Evolutionary conservation across 768 basidiomycete genomes (phyloP).

Genomic region (Tylopilus rubrobrunneus): DNA sequence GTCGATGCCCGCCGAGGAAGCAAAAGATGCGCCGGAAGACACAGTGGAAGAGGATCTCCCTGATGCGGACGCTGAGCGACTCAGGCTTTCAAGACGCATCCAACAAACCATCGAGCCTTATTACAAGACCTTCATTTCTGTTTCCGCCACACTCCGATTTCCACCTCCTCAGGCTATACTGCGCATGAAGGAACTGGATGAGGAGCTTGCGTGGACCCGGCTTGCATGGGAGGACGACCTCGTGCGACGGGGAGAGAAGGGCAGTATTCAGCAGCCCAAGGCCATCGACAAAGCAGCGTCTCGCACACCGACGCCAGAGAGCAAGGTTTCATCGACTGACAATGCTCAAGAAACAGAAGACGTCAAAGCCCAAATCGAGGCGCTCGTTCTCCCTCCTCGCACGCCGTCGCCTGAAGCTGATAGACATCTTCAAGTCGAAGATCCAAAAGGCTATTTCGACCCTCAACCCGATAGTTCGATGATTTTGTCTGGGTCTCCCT

Average conservation of each 20-base stretch:
- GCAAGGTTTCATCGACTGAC: constrained; percentile 12
- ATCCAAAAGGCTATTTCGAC: constrained; percentile 43
- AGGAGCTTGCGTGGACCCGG: constrained; percentile 64
- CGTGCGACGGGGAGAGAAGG: constrained; percentile 68
- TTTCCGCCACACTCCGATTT: constrained; percentile 88
- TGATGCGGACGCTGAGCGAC: constrained; percentile 68
- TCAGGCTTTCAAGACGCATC: constrained; percentile 70
- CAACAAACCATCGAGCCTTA: constrained; percentile 83
- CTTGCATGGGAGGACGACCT: constrained; percentile 87
- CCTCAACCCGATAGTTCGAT: constrained; percentile 29
- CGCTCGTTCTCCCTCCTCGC: constrained; percentile 35
- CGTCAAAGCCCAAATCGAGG: constrained; percentile 67
- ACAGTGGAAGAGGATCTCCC: constrained; percentile 46
- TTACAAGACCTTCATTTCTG: constrained; percentile 82
- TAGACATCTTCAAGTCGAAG: constrained; percentile 28
- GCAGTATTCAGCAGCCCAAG: constrained; percentile 18
- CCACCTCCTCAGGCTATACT: constrained; percentile 87
- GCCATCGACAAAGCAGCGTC: constrained; percentile 14
- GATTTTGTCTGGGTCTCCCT: constrained; percentile 28
- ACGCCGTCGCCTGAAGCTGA: constrained; percentile 37
- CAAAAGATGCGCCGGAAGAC: constrained; percentile 25
- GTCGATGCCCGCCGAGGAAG: constrained; percentile 12
- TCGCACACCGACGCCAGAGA: constrained; percentile 29
- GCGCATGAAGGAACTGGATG: constrained; percentile 86
- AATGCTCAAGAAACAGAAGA: constrained; percentile 39